Evolutionary conservation across 345 rosid species (phyloP).

Genomic region (Eucalyptus marginata): DNA sequence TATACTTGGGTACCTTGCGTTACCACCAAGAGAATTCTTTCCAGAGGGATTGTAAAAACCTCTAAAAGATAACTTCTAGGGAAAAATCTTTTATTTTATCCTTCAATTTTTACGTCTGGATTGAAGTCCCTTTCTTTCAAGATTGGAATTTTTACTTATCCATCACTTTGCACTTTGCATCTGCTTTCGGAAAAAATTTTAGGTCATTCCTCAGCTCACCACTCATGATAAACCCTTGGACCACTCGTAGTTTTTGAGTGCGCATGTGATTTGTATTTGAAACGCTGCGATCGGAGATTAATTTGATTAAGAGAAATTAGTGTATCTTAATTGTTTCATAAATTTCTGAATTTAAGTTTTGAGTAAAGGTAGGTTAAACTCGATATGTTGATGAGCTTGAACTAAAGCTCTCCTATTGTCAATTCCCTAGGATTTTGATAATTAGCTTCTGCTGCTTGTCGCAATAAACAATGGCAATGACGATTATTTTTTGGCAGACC

Average conservation of each 20-base stretch:
- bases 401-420: not conserved
- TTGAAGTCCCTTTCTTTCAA: not conserved
- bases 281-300: not conserved
- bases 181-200: not conserved
- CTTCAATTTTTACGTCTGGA: not conserved
- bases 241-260: not conserved
- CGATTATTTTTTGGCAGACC: too few species aligned
- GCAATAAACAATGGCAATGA: not conserved
- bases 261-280: not conserved
- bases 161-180: not conserved
- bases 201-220: not conserved
- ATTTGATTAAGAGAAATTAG: not conserved
- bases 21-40: not conserved
- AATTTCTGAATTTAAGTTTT: not conserved
- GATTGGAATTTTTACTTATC: not conserved
- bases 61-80: not conserved
- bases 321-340: not conserved
- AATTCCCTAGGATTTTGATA: not conserved
- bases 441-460: not conserved
- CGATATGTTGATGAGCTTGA: not conserved
- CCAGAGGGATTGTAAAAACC: not conserved
- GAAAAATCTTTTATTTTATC: not conserved
- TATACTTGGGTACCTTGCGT: not conserved
- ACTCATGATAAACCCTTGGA: not conserved
- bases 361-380: not conserved